phyloP scores from a whole-genome alignment of 2,329 filamentous ascomycete genomes.

The Bisporella sp. region DNA sequence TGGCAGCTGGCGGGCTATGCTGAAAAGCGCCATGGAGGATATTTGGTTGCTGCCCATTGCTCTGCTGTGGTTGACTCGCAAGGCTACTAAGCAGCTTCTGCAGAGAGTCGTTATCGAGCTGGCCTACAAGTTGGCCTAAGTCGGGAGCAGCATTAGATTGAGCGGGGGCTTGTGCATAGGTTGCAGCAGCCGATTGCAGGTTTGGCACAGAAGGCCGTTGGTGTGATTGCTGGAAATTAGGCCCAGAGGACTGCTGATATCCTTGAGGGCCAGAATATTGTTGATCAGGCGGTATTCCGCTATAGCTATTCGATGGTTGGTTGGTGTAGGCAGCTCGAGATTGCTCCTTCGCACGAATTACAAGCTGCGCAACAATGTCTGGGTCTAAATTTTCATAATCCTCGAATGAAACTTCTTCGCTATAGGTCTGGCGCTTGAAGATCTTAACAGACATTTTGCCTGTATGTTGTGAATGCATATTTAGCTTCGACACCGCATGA shows the following conservation, averaged over 20 bases:
- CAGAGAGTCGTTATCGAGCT: conserved; percentile 62
- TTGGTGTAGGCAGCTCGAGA: not conserved
- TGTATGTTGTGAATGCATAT: conserved; percentile 58
- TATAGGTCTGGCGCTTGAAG: conserved; percentile 73
- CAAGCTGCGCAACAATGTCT: conserved; percentile 70
- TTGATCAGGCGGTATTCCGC: not conserved
- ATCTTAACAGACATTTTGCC: conserved; percentile 76
- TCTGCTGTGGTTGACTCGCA: conserved; percentile 18
- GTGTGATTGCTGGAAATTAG: not conserved
- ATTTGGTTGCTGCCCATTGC: not conserved
- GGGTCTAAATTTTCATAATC: conserved; percentile 83
- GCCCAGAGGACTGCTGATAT: not conserved
- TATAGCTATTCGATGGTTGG: not conserved
- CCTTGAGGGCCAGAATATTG: conserved; percentile 13
- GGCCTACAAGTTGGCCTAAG: conserved; percentile 57
- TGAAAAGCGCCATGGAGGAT: not conserved
- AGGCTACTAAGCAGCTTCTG: conserved; percentile 63
- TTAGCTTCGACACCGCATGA: conserved; percentile 73
- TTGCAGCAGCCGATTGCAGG: not conserved
- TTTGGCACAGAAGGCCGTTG: not conserved
- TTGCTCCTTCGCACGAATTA: conserved; percentile 60
- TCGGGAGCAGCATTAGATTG: conserved; percentile 38
- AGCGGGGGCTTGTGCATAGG: conserved; percentile 17
- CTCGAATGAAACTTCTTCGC: conserved; percentile 72
- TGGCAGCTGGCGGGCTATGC: conserved; percentile 11